These are phyloP conservation scores for Leccinum subrobustum DNA, from an alignment of 1,284 basidiomycete genomes.

Conservation along the genomic window DNA sequence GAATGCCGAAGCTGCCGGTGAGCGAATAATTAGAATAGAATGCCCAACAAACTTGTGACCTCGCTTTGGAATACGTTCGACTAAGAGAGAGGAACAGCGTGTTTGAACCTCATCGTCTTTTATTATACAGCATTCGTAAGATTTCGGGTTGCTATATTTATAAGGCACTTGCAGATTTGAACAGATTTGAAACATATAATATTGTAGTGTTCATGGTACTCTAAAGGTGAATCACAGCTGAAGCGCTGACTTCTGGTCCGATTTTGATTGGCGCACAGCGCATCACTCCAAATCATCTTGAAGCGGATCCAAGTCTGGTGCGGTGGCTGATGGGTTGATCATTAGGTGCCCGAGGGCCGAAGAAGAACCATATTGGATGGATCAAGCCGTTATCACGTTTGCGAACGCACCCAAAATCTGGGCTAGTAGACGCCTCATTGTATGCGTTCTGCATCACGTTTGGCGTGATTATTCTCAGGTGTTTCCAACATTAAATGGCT, in stretches of 20 bases:
- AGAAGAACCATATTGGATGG: not conserved
- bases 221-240: not conserved
- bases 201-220: not conserved
- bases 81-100: not conserved
- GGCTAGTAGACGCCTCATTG: no score
- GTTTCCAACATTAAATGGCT: no score
- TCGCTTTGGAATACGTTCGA: not conserved
- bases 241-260: no score
- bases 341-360: not conserved
- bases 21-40: slow-evolving; percentile 1
- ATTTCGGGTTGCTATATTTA: not conserved
- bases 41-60: not conserved
- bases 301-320: not conserved
- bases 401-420: no score
- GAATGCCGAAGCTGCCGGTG: not conserved
- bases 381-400: not conserved
- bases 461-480: no score
- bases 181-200: not conserved
- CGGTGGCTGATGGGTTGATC: not conserved
- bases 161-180: not conserved
- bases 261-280: no score
- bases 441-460: no score
- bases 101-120: not conserved
- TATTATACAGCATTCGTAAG: not conserved
- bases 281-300: not conserved